Conservation (phyloP, 345 rosid species). For the Mangifera indica region DNA sequence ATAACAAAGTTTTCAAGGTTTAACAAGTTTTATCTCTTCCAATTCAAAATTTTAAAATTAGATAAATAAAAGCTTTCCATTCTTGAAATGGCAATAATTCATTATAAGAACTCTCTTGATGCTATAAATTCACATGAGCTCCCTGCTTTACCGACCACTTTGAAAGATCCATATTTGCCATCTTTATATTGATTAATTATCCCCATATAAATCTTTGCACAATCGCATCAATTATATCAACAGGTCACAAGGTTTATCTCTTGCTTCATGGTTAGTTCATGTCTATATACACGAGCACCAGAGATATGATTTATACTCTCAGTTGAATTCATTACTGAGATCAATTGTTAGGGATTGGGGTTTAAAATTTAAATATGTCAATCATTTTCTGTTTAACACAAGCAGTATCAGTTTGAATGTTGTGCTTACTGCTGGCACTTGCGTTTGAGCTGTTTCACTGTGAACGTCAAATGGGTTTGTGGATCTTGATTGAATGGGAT, state of each 20-base stretch:
- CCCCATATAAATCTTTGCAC: background rate
- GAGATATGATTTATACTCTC: background rate
- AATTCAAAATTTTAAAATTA: background rate
- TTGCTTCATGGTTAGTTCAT: background rate
- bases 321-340: background rate
- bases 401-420: constrained; percentile 4
- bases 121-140: background rate
- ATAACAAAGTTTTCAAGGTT: background rate
- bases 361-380: background rate
- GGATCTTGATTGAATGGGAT: constrained; percentile 36
- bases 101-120: no score
- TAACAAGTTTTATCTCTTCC: constrained; percentile 2
- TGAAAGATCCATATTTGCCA: background rate
- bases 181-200: no score
- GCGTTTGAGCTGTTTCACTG: constrained; percentile 36
- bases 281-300: background rate
- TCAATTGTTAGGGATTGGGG: background rate
- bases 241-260: background rate
- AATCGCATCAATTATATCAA: background rate
- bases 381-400: background rate
- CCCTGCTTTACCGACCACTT: background rate
- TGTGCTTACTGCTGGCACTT: constrained; percentile 38
- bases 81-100: no score
- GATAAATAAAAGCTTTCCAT: background rate
- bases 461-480: constrained; percentile 67